These are phyloP conservation scores for Akanthomyces uredinophilus DNA, from an alignment of 2,329 filamentous ascomycete species.

Conservation along the genomic window DNA sequence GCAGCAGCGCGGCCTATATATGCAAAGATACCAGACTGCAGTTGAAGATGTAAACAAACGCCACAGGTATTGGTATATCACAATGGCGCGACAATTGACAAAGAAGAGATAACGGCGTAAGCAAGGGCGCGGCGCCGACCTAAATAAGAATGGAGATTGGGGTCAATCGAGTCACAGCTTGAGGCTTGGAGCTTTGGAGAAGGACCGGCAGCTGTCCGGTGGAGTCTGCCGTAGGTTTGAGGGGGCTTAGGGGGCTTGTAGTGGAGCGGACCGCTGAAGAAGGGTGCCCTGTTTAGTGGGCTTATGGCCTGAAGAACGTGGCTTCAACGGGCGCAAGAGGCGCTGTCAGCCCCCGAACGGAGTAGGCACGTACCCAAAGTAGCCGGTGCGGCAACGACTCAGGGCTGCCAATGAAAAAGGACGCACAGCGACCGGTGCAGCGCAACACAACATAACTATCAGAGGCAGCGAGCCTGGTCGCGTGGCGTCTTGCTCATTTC, in stretches of 20 bases:
- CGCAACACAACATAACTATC: background rate
- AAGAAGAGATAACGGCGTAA: background rate
- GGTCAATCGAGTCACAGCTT: background rate
- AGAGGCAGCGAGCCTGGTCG: background rate
- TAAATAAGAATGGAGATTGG: background rate
- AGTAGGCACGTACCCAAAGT: no score
- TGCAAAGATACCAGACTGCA: background rate
- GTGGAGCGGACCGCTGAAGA: background rate
- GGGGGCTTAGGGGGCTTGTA: background rate
- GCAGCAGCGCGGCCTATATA: background rate
- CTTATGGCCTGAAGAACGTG: background rate
- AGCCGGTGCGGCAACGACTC: background rate
- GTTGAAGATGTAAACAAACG: background rate
- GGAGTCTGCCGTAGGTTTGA: background rate
- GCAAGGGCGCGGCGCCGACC: background rate
- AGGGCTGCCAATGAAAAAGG: background rate
- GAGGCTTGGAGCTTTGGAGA: background rate
- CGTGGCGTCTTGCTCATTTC: slow-evolving; percentile 11
- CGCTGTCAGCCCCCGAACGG: background rate
- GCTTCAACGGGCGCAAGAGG: background rate
- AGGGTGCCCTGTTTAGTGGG: background rate
- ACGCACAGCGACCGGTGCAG: background rate
- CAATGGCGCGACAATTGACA: background rate
- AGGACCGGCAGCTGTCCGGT: background rate
- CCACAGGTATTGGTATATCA: no score